phyloP scores from a whole-genome alignment of 257 asterid species.

The Ehretia macrophylla region DNA sequence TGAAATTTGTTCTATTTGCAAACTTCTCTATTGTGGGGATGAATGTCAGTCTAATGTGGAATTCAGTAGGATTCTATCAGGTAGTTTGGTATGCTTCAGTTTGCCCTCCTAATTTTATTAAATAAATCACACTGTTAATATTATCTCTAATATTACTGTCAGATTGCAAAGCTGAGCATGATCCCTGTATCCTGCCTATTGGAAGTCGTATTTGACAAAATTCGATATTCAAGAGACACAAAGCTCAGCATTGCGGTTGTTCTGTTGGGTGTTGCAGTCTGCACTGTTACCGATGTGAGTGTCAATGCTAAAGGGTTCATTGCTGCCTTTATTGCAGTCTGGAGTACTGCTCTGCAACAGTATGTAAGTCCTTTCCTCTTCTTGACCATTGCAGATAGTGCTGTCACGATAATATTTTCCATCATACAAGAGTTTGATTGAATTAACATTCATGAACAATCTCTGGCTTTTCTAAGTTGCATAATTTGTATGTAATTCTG shows the following conservation, averaged over 20 bases:
- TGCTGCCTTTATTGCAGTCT: slow-evolving; percentile 90
- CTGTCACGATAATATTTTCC: background rate
- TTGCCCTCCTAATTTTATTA: slow-evolving; percentile 4
- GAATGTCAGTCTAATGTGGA: slow-evolving; percentile 99
- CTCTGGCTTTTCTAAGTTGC: background rate
- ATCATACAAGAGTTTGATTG: slow-evolving; percentile 1
- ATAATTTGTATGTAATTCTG: background rate
- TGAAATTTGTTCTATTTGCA: slow-evolving; percentile 83
- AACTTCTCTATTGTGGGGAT: slow-evolving; percentile 97
- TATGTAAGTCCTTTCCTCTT: slow-evolving; percentile 60
- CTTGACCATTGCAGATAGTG: background rate
- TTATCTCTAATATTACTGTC: slow-evolving; percentile 32
- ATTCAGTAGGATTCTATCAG: slow-evolving; percentile 99
- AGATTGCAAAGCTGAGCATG: slow-evolving; percentile 98
- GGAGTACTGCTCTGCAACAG: slow-evolving; percentile 93
- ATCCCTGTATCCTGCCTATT: slow-evolving; percentile 93
- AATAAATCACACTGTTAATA: slow-evolving; percentile 9
- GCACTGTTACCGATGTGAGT: slow-evolving; percentile 93
- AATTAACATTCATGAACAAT: background rate
- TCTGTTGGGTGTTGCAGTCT: slow-evolving; percentile 89
- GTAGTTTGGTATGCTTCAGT: slow-evolving; percentile 30
- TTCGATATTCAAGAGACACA: slow-evolving; percentile 85
- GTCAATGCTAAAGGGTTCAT: slow-evolving; percentile 84
- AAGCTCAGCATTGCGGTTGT: slow-evolving; percentile 83
- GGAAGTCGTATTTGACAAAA: slow-evolving; percentile 81